Percentiles rank a stretch among this genome's conserved stretches.
Conservation (phyloP, 164 flowering plant species). For the Magnolia sinica region DNA sequence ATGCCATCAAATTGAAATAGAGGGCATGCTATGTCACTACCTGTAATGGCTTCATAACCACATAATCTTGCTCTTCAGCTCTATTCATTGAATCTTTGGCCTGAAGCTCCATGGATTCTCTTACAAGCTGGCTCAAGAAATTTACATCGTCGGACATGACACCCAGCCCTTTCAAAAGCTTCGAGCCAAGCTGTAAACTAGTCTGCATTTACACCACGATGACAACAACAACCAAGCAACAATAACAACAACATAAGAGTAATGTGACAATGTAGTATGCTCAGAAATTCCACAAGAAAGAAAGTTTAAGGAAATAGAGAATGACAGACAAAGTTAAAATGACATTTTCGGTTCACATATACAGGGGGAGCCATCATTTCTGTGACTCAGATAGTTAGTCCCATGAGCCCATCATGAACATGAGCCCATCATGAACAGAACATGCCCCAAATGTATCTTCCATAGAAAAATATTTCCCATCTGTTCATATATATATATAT, state of each 20-base stretch:
- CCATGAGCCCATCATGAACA: too few relatives aligned
- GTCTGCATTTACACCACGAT: conserved; percentile 49
- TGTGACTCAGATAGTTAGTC: too few relatives aligned
- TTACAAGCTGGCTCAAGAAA: conserved; percentile 74
- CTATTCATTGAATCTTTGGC: conserved; percentile 53
- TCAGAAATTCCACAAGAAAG: not conserved
- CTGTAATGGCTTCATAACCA: conserved; percentile 79
- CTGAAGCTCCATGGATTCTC: conserved; percentile 90
- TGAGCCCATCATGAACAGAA: too few relatives aligned
- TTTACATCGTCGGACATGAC: conserved; percentile 94
- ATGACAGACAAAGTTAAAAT: too few relatives aligned
- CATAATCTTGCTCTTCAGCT: conserved; percentile 43
- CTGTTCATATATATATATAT: too few relatives aligned
- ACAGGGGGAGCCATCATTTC: too few relatives aligned
- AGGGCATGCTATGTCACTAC: conserved; percentile 23
- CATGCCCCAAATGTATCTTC: too few relatives aligned
- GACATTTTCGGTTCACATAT: too few relatives aligned
- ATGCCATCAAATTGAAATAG: not conserved
- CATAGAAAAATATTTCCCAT: too few relatives aligned
- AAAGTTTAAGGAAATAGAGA: not conserved
- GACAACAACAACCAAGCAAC: not conserved
- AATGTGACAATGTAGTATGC: too few relatives aligned
- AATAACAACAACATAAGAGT: too few relatives aligned
- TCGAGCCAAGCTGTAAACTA: conserved; percentile 92
- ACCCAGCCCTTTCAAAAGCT: conserved; percentile 87